Evolutionary conservation across 352 stramenopile species (phyloP), one percentile per base, ranked within the genome.

Genomic region (Pythium rishiriense): DNA sequence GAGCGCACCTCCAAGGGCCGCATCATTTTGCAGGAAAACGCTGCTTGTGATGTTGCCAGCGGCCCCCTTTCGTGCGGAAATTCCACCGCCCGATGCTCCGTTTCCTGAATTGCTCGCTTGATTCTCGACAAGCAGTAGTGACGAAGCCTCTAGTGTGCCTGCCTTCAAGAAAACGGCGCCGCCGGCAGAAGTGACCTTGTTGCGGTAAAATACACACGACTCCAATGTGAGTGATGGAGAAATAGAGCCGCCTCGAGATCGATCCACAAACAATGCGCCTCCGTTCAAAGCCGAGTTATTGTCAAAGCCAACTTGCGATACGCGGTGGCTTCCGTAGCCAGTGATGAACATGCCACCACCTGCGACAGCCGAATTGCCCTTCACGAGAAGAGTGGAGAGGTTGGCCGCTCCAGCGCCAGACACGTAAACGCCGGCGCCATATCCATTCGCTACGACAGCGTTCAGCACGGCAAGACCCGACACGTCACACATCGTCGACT

Each of bases 271-370:
- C n/a, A 66, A 37, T 1, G 24, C 58, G 7, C 56, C 64, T 1
- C 45, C 65, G 12, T 22, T 41, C 26, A 3, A 17, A 0, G 47
- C 48, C 4, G 45, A n/a, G 17, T 54, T 58, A 19, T 57, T 58
- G 17, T 53, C 54, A 17, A 67, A 68, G 0, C 45, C 58, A 24
- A 53, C 37, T 0, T 7, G 25, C 1, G 17, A 42, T 2, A 72
- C 19, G 2, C 35, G 52, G 21, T 66, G 52, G 24, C 31, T 62
- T 0, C 66, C 66, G 21, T 15, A 17, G 2, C 59, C 66, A 9
- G 31, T 59, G 25, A 73, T 39, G 21, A 68, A 66, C 43, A 73
- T 37, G 12, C 66, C 66, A 15, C 26, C 66, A n/a, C n/a, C 66
- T 41, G 25, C 9, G 41, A 24, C 22, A 1, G 31, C 56, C 21